Percentiles rank a stretch among this genome's conserved stretches.
Conservation (phyloP, 208 protist species). For the Porcisia deanei region DNA sequence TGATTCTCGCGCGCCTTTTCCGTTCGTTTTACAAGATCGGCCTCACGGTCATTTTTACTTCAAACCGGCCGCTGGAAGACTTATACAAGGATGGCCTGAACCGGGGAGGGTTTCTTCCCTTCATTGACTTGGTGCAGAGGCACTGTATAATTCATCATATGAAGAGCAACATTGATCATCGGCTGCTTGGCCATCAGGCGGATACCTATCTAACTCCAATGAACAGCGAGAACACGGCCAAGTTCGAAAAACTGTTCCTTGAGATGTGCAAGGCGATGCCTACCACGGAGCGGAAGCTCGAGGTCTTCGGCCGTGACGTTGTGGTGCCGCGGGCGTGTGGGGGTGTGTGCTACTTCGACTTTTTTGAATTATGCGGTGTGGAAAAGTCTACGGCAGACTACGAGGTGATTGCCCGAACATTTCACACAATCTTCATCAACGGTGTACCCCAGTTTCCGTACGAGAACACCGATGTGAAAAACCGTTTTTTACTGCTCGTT, state of each 20-base stretch:
- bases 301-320: slow-evolving; percentile 86
- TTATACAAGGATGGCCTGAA: slow-evolving; percentile 95
- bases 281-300: slow-evolving; percentile 36
- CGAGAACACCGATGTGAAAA: slow-evolving; percentile 78
- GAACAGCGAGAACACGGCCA: slow-evolving; percentile 52
- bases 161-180: slow-evolving; percentile 91
- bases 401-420: slow-evolving; percentile 81
- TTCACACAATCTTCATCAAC: slow-evolving; percentile 90
- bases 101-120: slow-evolving; percentile 94
- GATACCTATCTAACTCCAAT: slow-evolving; percentile 77
- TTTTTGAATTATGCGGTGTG: slow-evolving; percentile 75
- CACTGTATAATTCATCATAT: slow-evolving; percentile 90
- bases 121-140: slow-evolving; percentile 92
- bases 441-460: slow-evolving; percentile 80
- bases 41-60: slow-evolving; percentile 93
- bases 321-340: slow-evolving; percentile 57
- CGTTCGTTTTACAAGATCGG: slow-evolving; percentile 91
- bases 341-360: slow-evolving; percentile 84
- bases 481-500: slow-evolving; percentile 88
- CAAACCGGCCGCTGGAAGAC: slow-evolving; percentile 84
- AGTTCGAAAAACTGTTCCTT: slow-evolving; percentile 78
- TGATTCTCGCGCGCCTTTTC: slow-evolving; percentile 95
- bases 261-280: slow-evolving; percentile 88
- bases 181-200: slow-evolving; percentile 71
- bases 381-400: slow-evolving; percentile 84